Evolutionary conservation across 306 rosid genomes (phyloP), one percentile per base, ranked within the genome.

Genomic region (Abrus pulchellus): DNA sequence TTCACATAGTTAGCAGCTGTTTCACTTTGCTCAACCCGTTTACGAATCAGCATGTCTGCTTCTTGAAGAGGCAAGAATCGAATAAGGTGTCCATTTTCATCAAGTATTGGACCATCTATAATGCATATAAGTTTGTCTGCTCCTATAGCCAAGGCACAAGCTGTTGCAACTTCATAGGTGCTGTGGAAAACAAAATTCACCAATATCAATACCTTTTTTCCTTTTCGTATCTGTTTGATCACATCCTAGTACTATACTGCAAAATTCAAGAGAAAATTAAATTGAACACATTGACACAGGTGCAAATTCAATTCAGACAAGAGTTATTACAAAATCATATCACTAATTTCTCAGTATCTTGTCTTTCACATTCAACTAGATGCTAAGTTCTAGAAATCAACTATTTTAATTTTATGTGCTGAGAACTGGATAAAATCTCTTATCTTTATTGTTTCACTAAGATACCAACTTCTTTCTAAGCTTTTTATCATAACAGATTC

Each of bases 131-230:
- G 93, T 80, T 90, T 92, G 72, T 89, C 95, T 3, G 93, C 95
- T 80, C 82, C 90, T 73, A 92, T 85, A 45, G 97, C 97, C 84
- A 88, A 70, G 47, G 97, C 90, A 71, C 95, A 90, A 56, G 93
- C 95, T 55, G 97, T 89, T 29, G 95, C 97, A 72, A 90, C 97
- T 87, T 92, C 95, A 71, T 92, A 92, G 27, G 95, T 69, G 82
- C 95, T 92, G 88, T 38, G 30, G 71, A 82, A 81, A 62, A 30
- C 74, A 86, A 62, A 29, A 61, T 41, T 34, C 74, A 76, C 81
- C 74, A 79, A 52, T 59, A 57, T 61, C 14, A 20, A 20, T 55
- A 30, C 11, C 32, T 61, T 49, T 67, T 47, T 68, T 28, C 5
- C 56, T 69, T 32, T 36, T 36, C 4, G 40, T 36, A 12, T 59